A percentile compares a stretch with the other conserved stretches of the same genome.
phyloP scores from a whole-genome alignment of 1,284 basidiomycete genomes.

The Leccinum fuscescens region DNA sequence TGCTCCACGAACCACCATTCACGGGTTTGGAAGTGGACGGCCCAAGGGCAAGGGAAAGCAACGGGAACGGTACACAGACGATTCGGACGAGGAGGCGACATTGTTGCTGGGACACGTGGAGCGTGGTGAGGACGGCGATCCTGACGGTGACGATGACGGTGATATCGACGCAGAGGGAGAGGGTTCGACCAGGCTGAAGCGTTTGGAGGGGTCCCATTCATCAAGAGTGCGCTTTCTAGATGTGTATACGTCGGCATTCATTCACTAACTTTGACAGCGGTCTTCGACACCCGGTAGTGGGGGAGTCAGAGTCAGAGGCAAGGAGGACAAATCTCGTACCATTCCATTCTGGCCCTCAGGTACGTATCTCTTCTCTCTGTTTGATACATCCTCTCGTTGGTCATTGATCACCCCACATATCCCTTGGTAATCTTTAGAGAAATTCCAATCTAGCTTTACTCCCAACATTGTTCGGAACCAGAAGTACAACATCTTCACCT shows the following conservation, averaged over 20 bases:
- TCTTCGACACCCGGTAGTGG: conserved; percentile 32
- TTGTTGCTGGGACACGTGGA: conserved; percentile 44
- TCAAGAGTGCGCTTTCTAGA: conserved; percentile 22
- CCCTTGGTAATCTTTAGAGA: conserved; percentile 46
- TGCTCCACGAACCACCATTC: conserved; percentile 34
- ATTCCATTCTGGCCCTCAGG: conserved; percentile 77
- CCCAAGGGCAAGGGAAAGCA: conserved; percentile 41
- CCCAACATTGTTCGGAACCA: conserved; percentile 95
- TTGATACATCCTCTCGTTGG: background rate
- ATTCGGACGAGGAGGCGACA: conserved; percentile 57
- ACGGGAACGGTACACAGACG: conserved; percentile 55
- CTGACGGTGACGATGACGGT: conserved; percentile 27
- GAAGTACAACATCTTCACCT: conserved; percentile 94
- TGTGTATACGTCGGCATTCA: background rate
- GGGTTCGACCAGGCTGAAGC: conserved; percentile 30
- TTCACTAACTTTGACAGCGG: conserved; percentile 21
- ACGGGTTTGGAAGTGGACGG: conserved; percentile 18
- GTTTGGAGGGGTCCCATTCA: conserved; percentile 22
- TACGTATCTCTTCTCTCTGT: conserved; percentile 31
- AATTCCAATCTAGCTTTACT: conserved; percentile 64
- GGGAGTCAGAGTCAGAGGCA: conserved; percentile 30
- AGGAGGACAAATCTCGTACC: conserved; percentile 71
- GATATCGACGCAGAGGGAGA: conserved; percentile 22
- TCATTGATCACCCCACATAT: background rate
- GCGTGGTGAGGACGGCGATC: conserved; percentile 20